A percentile compares a stretch with the other conserved stretches of the same genome.
Conservation (phyloP, 345 rosid genomes). For the Clarkia xantiana region DNA sequence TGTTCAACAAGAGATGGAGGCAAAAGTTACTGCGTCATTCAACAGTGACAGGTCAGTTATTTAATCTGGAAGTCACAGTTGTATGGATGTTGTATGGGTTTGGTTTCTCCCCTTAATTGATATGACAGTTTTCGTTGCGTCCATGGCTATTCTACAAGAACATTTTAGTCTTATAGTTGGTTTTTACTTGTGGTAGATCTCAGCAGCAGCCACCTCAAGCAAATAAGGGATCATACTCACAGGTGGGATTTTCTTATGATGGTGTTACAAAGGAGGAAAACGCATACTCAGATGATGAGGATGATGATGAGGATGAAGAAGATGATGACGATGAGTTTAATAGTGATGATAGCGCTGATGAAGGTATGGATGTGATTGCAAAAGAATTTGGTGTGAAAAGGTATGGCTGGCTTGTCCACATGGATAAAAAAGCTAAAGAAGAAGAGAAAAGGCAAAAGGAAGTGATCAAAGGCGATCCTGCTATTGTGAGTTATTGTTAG, state of each 20-base stretch:
- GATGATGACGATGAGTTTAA: conserved; percentile 86
- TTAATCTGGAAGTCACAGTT: not conserved
- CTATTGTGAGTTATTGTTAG: conserved; percentile 53
- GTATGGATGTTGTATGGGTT: too few species aligned
- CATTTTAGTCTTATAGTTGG: not conserved
- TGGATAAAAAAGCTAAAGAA: conserved; percentile 90
- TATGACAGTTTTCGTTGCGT: not conserved
- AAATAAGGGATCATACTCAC: conserved; percentile 75
- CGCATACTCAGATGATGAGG: conserved; percentile 44
- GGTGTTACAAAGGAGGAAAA: conserved; percentile 50
- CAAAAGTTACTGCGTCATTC: conserved; percentile 52
- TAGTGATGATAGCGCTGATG: conserved; percentile 87
- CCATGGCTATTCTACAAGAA: not conserved
- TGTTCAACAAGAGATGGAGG: conserved; percentile 74
- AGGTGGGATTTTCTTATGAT: conserved; percentile 87
- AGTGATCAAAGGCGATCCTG: conserved; percentile 93
- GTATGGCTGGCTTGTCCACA: conserved; percentile 95
- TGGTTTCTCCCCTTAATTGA: too few species aligned
- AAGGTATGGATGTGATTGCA: conserved; percentile 82
- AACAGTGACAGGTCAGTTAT: conserved; percentile 31
- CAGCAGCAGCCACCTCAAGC: conserved; percentile 39
- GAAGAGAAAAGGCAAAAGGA: conserved; percentile 90
- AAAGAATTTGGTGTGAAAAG: conserved; percentile 90
- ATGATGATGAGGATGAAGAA: conserved; percentile 56
- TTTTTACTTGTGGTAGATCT: conserved; percentile 19